Base-by-base conservation (phyloP, 1,284 basidiomycete genomes). In the Ceratobasidium sp. region DNA sequence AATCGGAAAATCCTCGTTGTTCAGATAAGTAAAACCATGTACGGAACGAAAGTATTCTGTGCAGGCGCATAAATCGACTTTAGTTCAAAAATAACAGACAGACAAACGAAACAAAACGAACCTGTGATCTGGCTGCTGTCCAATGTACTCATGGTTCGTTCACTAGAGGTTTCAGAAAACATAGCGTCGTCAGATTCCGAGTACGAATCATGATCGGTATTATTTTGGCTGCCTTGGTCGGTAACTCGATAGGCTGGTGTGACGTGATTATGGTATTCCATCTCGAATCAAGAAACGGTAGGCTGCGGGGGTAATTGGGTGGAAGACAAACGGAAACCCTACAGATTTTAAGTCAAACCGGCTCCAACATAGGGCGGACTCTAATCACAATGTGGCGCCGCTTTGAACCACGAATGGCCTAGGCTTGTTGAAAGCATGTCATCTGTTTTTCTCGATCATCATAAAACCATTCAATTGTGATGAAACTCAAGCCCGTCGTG, bases 1-100 rank as follows among this genome's bases (percentile, higher is more conserved):
- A n/a, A 70, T 35, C 28, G 66, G 66, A 16, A 70, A 26, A 43
- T 70, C 58, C 23, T 70, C 66, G 30, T 70, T 54, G 14, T 52
- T 28, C 18, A 30, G 16, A 43, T 57, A 70, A 2, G 52, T 47
- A 16, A 47, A 70, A 3, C 66, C 66, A 23, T 58, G 35, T 1
- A 70, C 46, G 2, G 41, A 57, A 13, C 46, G 38, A 23, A 70
- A 70, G 21, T 57, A 70, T 23, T 49, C 66, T 70, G 32, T 9
- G n/a, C n/a, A 47, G 9, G 47, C 23, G 28, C 2, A 35, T 30
- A 14, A 14, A 18, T 14, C 13, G 50, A 28, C 18, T 28, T 16
- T 54, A 4, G 18, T 16, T 7, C 11, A 30, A 44, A 44, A 8
- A 44, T 18, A 11, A 46, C 44, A 46, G 9, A 11, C 18, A 9